Percentiles rank a stretch among this genome's conserved stretches.
These are phyloP conservation scores for Boletus rufocinnamomeus DNA, from an alignment of 768 basidiomycete genomes.

Conservation along the genomic window DNA sequence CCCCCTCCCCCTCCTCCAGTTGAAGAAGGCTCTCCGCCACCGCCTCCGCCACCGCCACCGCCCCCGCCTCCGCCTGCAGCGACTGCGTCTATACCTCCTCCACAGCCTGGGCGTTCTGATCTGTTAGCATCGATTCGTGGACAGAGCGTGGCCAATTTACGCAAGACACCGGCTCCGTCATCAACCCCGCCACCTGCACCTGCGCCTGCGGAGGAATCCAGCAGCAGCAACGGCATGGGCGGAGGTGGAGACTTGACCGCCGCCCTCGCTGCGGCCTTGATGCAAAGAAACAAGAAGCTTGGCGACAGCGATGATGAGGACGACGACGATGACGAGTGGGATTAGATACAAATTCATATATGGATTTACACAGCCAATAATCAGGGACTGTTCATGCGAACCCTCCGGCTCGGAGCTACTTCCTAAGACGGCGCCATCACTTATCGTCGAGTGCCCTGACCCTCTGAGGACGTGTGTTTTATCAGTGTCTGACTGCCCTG, in stretches of 20 bases:
- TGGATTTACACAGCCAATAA: slow-evolving; percentile 15
- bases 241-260: slow-evolving; percentile 74
- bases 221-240: slow-evolving; percentile 34
- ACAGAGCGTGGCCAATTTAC: slow-evolving; percentile 69
- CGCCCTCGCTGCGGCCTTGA: slow-evolving; percentile 80
- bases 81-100: slow-evolving; percentile 37
- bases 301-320: slow-evolving; percentile 86
- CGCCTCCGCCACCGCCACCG: slow-evolving; percentile 39
- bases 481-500: slow-evolving; percentile 10
- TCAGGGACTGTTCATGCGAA: slow-evolving; percentile 1
- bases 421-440: not conserved
- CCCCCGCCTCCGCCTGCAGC: slow-evolving; percentile 41
- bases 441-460: not conserved
- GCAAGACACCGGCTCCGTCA: slow-evolving; percentile 46
- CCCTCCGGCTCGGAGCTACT: not conserved
- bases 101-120: slow-evolving; percentile 62
- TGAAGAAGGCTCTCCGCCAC: slow-evolving; percentile 31
- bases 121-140: slow-evolving; percentile 83
- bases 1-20: slow-evolving; percentile 41
- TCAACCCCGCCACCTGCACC: slow-evolving; percentile 41
- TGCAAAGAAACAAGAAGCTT: slow-evolving; percentile 82
- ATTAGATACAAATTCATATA: slow-evolving; percentile 26
- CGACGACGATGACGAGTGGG: slow-evolving; percentile 71
- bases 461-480: not conserved
- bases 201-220: slow-evolving; percentile 34